A percentile compares a stretch with the other conserved stretches of the same genome.
Evolutionary conservation across 768 basidiomycete species (phyloP).

Genomic region (Trametes punicea): DNA sequence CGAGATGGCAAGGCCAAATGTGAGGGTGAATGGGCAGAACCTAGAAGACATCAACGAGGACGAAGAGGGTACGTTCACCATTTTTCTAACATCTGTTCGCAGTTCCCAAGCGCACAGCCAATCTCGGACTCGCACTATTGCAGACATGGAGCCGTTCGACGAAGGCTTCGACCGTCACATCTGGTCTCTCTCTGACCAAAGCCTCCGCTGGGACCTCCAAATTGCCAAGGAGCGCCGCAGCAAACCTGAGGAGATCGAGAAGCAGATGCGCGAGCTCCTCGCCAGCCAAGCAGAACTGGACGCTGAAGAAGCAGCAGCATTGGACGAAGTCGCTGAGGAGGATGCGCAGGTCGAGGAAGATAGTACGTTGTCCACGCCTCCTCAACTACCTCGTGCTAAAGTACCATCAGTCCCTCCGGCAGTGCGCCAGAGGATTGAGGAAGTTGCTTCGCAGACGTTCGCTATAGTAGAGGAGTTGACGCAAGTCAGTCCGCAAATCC

Average conservation of each 20-base stretch:
- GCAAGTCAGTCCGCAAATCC: conserved; percentile 41
- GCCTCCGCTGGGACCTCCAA: conserved; percentile 71
- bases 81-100: neutral
- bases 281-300: conserved; percentile 33
- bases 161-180: conserved; percentile 81
- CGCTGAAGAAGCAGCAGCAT: conserved; percentile 25
- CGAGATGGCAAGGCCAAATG: conserved; percentile 60
- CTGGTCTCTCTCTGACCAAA: conserved; percentile 74
- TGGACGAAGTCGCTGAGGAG: conserved; percentile 13
- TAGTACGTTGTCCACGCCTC: conserved; percentile 15
- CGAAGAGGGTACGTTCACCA: conserved; percentile 43
- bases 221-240: conserved; percentile 65
- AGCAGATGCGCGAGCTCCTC: conserved; percentile 38
- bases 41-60: conserved; percentile 60
- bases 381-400: neutral
- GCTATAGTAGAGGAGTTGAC: conserved; percentile 46
- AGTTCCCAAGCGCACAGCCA: neutral
- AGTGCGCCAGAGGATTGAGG: conserved; percentile 21
- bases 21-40: conserved; percentile 78
- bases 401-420: conserved; percentile 14
- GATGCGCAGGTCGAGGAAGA: conserved; percentile 24
- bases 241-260: conserved; percentile 52
- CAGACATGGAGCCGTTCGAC: conserved; percentile 66
- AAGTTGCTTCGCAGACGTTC: conserved; percentile 33
- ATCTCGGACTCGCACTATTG: neutral